phyloP scores from a whole-genome alignment of 768 basidiomycete genomes.

The Amanita exitialis region DNA sequence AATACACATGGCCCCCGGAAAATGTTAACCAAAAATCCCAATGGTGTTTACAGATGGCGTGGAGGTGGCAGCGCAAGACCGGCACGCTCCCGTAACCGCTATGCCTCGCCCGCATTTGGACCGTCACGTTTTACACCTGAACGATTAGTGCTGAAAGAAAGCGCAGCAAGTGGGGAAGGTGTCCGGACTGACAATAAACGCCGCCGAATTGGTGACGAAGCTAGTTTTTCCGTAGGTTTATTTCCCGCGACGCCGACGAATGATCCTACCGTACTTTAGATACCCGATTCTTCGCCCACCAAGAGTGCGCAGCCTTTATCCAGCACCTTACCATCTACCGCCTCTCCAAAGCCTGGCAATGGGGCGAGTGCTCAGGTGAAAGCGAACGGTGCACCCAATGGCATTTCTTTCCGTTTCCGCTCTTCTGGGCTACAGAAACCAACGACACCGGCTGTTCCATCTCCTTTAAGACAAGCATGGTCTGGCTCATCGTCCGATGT shows the following conservation, averaged over 20 bases:
- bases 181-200: constrained; percentile 46
- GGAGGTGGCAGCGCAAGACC: constrained; percentile 67
- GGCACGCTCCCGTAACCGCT: constrained; percentile 45
- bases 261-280: background rate
- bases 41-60: constrained; percentile 63
- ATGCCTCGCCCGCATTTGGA: constrained; percentile 65
- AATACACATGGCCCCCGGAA: constrained; percentile 31
- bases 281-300: constrained; percentile 14
- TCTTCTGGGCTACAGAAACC: constrained; percentile 34
- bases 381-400: background rate
- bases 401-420: constrained; percentile 22
- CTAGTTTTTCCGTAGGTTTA: constrained; percentile 19
- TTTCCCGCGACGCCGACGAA: constrained; percentile 15
- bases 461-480: constrained; percentile 72
- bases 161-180: constrained; percentile 21
- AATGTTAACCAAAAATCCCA: constrained; percentile 60
- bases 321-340: constrained; percentile 13
- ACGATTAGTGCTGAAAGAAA: constrained; percentile 27
- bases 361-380: constrained; percentile 1
- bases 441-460: constrained; percentile 57
- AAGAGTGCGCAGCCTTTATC: constrained; percentile 11
- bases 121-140: constrained; percentile 35
- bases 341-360: constrained; percentile 13
- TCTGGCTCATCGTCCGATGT: constrained; percentile 28
- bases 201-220: constrained; percentile 45